Percentiles rank a stretch among this genome's conserved stretches.
phyloP scores from a whole-genome alignment of 805 yeast species.

The Sugiyamaella qingdaonensis region DNA sequence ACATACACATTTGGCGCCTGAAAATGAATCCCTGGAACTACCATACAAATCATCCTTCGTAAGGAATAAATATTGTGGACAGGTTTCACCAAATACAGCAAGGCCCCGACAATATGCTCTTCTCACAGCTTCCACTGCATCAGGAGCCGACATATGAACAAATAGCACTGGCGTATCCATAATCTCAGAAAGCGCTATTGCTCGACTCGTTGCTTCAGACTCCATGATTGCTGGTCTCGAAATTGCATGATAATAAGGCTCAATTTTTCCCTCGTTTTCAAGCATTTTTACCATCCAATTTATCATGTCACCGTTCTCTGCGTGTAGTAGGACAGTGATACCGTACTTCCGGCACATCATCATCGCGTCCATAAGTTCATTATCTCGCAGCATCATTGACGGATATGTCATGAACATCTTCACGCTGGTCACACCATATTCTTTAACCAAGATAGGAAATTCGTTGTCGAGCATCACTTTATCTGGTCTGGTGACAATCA shows the following conservation, averaged over 20 bases:
- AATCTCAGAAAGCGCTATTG: constrained; percentile 40
- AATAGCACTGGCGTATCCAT: constrained; percentile 45
- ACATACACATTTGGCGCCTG: constrained; percentile 1
- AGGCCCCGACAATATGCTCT: constrained; percentile 39
- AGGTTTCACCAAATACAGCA: constrained; percentile 48
- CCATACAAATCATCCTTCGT: constrained; percentile 37
- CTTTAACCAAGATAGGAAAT: constrained; percentile 33
- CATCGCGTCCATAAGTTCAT: constrained; percentile 40
- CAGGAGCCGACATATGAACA: constrained; percentile 46
- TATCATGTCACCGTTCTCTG: constrained; percentile 5
- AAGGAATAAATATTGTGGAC: constrained; percentile 47
- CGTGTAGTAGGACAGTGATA: not conserved
- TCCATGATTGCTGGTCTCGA: constrained; percentile 45
- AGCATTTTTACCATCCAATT: constrained; percentile 34
- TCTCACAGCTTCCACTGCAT: constrained; percentile 40
- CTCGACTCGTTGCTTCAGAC: constrained; percentile 48
- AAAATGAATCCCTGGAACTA: not conserved
- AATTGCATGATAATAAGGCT: constrained; percentile 34
- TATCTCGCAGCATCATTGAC: constrained; percentile 39
- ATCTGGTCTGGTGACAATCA: constrained; percentile 39
- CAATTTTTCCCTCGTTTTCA: constrained; percentile 17
- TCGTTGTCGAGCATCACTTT: constrained; percentile 29
- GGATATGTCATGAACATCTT: constrained; percentile 48
- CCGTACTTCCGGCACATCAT: constrained; percentile 22
- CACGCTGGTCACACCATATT: constrained; percentile 39